Conservation (phyloP, 306 rosid genomes). For the Acacia crassicarpa region DNA sequence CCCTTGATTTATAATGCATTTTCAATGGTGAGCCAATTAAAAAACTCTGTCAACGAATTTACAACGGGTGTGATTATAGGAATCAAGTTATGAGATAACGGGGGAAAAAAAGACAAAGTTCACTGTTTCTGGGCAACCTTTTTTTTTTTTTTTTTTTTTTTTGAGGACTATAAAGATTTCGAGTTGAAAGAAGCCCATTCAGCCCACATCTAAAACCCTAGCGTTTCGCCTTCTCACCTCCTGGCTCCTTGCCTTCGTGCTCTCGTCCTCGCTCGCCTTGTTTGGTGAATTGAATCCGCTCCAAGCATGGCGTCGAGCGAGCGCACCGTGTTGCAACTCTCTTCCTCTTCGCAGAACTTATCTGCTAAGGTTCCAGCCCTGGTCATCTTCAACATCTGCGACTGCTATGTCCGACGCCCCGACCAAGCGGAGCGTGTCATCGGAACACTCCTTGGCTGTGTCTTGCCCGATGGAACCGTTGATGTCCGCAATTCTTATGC, state of each 20-base stretch:
- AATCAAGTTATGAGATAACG: too few relatives aligned
- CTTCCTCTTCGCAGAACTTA: conserved; percentile 45
- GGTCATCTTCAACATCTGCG: conserved; percentile 80
- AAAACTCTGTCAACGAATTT: too few relatives aligned
- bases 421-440: conserved; percentile 83
- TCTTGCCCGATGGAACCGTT: conserved; percentile 72
- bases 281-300: conserved; percentile 10
- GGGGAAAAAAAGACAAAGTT: too few relatives aligned
- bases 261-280: conserved; percentile 21
- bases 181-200: not conserved
- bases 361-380: conserved; percentile 67
- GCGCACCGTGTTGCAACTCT: conserved; percentile 62
- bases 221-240: not conserved
- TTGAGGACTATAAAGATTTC: not conserved
- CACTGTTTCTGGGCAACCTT: not conserved
- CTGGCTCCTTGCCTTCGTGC: not conserved
- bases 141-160: too few relatives aligned
- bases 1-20: too few relatives aligned
- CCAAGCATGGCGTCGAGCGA: conserved; percentile 64
- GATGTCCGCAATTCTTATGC: conserved; percentile 77
- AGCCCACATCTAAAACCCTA: conserved; percentile 32
- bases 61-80: too few relatives aligned
- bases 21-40: too few relatives aligned
- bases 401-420: conserved; percentile 76
- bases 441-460: conserved; percentile 74